Conservation (phyloP, 1,284 basidiomycete genomes). For the Leccinum pallidistipes region DNA sequence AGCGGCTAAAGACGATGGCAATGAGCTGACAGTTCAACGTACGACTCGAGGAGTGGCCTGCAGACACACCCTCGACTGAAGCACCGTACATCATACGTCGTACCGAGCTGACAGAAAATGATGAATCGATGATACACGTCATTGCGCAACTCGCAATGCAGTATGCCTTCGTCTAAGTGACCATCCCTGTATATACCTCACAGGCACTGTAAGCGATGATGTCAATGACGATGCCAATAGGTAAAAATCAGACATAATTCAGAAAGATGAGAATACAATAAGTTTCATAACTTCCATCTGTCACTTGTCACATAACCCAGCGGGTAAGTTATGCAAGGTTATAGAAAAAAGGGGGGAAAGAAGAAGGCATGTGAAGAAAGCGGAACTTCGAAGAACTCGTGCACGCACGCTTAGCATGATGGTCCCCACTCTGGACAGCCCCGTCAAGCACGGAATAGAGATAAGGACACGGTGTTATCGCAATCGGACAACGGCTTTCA, state of each 20-base stretch:
- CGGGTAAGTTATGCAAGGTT: neutral
- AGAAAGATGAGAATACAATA: neutral
- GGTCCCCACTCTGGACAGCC: neutral
- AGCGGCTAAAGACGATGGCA: too few species aligned
- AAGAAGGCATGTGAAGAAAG: neutral
- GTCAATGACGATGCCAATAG: neutral
- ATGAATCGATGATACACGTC: neutral
- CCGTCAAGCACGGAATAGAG: neutral
- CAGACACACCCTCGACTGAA: neutral
- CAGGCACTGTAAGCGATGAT: neutral
- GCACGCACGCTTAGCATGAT: neutral
- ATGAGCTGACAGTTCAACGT: neutral
- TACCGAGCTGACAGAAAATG: neutral
- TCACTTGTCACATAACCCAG: neutral
- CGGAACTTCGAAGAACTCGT: neutral
- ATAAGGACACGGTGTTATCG: constrained; percentile 7
- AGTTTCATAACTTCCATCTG: neutral
- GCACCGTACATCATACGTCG: neutral
- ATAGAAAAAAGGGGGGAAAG: neutral
- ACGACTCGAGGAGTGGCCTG: neutral
- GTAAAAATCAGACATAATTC: neutral
- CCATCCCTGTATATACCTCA: neutral
- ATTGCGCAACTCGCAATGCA: neutral
- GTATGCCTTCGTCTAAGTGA: neutral
- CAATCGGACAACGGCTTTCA: neutral